Conservation (phyloP, 1,284 basidiomycete species). For the Trichosporon asahii region DNA sequence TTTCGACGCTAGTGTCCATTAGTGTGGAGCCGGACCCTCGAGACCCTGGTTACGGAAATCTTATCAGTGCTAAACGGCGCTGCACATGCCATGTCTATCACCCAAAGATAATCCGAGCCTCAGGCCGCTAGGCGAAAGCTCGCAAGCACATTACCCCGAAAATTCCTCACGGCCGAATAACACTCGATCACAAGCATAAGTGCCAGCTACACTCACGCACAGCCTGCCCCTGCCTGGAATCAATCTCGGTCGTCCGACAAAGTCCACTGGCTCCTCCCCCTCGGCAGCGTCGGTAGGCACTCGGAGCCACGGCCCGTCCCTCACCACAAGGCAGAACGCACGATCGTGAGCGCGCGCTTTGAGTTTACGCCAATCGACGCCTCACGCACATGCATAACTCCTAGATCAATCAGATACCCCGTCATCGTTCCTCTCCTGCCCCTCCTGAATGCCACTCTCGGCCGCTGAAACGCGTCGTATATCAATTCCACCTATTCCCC, state of each 20-base stretch:
- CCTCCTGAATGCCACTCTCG: background rate
- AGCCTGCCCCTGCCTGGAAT: background rate
- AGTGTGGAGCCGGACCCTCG: background rate
- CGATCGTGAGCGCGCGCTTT: background rate
- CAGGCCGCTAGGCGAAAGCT: background rate
- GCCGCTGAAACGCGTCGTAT: background rate
- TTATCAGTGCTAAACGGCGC: background rate
- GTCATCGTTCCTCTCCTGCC: background rate
- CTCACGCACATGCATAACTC: slow-evolving; percentile 6
- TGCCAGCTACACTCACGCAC: background rate
- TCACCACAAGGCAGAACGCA: background rate
- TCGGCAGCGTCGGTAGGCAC: background rate
- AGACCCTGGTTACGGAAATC: background rate
- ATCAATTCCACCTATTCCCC: background rate
- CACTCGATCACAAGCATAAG: background rate
- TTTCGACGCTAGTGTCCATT: background rate
- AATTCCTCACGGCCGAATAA: background rate
- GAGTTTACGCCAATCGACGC: background rate
- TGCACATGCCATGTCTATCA: background rate
- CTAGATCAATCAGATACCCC: background rate
- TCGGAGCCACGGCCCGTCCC: background rate
- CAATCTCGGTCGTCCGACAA: background rate
- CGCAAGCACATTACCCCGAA: background rate
- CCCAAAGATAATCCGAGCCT: background rate
- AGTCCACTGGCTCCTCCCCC: background rate